These are phyloP conservation scores for Cucurbitaria berberidis DNA, from an alignment of 2,329 filamentous ascomycete species.

Conservation along the genomic window DNA sequence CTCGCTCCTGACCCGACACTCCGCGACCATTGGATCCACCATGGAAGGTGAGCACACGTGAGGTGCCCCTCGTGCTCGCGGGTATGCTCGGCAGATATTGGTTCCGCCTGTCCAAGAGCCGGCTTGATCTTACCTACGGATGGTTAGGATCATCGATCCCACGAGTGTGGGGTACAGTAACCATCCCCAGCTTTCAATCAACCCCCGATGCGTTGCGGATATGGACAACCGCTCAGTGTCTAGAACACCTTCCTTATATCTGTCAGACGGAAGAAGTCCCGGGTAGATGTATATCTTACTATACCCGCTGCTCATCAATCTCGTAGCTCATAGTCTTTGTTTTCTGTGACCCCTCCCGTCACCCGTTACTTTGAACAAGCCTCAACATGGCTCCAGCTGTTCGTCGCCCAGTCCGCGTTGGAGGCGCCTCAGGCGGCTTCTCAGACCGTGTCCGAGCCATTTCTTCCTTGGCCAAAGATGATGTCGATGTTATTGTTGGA, in stretches of 20 bases:
- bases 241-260: slow-evolving; percentile 5
- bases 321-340: neutral
- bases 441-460: slow-evolving; percentile 54
- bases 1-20: neutral
- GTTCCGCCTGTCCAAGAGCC: neutral
- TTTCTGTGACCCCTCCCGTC: neutral
- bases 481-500: slow-evolving; percentile 43
- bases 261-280: slow-evolving; percentile 5
- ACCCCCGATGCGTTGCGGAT: slow-evolving; percentile 14
- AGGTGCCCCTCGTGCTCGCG: slow-evolving; percentile 14
- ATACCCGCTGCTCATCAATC: neutral
- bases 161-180: slow-evolving; percentile 22
- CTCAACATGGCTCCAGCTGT: slow-evolving; percentile 27
- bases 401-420: slow-evolving; percentile 49
- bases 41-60: neutral
- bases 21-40: neutral
- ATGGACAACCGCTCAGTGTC: slow-evolving; percentile 21
- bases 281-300: slow-evolving; percentile 3
- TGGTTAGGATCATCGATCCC: slow-evolving; percentile 4
- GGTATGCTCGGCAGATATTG: slow-evolving; percentile 25
- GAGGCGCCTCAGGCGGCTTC: slow-evolving; percentile 53
- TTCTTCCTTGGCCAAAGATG: slow-evolving; percentile 48
- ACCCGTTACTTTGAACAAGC: neutral
- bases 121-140: neutral
- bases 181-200: slow-evolving; percentile 8